phyloP scores from a whole-genome alignment of 208 protist genomes.

The Trichomonas gallinae region DNA sequence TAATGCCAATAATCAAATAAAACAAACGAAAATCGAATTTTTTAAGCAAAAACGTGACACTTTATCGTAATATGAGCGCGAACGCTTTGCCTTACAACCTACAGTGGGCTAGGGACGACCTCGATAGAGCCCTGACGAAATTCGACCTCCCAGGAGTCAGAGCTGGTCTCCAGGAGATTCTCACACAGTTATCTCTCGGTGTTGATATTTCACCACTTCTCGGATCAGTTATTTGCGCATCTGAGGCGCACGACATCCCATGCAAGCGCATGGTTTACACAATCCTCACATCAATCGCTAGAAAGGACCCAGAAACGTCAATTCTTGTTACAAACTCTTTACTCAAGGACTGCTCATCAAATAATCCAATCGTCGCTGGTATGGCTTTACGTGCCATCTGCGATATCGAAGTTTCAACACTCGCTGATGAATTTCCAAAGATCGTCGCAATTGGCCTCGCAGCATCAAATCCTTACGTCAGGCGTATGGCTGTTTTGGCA shows the following conservation, averaged over 20 bases:
- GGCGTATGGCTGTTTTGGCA: neutral
- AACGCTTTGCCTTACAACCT: neutral
- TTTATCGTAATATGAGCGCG: too few species aligned
- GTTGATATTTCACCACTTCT: neutral
- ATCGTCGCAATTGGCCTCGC: neutral
- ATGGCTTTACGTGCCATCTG: neutral
- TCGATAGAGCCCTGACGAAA: neutral
- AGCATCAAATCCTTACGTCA: neutral
- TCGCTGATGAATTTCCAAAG: neutral
- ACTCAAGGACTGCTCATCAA: neutral
- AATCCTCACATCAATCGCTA: neutral
- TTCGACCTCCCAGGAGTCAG: neutral
- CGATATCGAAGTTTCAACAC: neutral
- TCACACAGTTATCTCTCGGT: neutral
- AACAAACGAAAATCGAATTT: too few species aligned
- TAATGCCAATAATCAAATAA: too few species aligned
- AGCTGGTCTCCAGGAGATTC: neutral
- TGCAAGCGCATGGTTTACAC: conserved; percentile 12
- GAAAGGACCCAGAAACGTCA: neutral
- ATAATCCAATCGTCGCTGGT: conserved; percentile 1
- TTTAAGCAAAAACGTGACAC: too few species aligned
- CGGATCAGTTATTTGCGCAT: neutral
- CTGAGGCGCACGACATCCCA: neutral
- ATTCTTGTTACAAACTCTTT: neutral
- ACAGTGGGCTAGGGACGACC: neutral